Conservation (phyloP, 495 filamentous ascomycete species). For the Neurospora sublineolata region DNA sequence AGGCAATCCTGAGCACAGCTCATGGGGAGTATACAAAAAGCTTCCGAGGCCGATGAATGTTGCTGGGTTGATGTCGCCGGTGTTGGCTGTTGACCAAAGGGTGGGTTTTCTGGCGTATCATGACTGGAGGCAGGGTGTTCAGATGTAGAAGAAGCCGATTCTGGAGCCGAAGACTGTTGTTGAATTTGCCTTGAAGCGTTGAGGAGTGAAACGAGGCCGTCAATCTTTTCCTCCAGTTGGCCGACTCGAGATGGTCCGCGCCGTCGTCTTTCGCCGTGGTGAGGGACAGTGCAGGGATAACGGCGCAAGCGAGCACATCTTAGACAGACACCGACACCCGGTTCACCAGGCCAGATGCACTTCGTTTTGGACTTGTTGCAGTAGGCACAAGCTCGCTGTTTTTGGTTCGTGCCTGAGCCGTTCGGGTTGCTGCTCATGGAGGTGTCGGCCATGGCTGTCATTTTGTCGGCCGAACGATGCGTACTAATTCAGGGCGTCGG, state of each 20-base stretch:
- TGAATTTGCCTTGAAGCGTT: slow-evolving; percentile 12
- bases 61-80: not conserved
- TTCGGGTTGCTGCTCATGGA: not conserved
- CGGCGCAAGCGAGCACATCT: slow-evolving; percentile 3
- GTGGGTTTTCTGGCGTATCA: not conserved
- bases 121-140: not conserved
- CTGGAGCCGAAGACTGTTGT: slow-evolving; percentile 2
- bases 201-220: slow-evolving; percentile 20
- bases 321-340: not conserved
- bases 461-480: not conserved
- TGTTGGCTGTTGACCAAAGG: not conserved
- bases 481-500: not conserved
- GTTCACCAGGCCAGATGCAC: slow-evolving; percentile 8
- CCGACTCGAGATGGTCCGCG: slow-evolving; percentile 12
- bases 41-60: not conserved
- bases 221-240: slow-evolving; percentile 22
- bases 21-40: not conserved
- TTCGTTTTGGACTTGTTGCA: slow-evolving; percentile 13
- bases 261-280: not conserved
- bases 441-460: slow-evolving; percentile 2
- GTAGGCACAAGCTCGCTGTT: slow-evolving; percentile 6
- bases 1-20: not conserved
- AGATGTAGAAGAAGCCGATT: not conserved
- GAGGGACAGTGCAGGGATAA: not conserved
- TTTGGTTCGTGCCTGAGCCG: not conserved